phyloP scores from a whole-genome alignment of 441 rosid species.

The Pelargonium myrrhifolium region DNA sequence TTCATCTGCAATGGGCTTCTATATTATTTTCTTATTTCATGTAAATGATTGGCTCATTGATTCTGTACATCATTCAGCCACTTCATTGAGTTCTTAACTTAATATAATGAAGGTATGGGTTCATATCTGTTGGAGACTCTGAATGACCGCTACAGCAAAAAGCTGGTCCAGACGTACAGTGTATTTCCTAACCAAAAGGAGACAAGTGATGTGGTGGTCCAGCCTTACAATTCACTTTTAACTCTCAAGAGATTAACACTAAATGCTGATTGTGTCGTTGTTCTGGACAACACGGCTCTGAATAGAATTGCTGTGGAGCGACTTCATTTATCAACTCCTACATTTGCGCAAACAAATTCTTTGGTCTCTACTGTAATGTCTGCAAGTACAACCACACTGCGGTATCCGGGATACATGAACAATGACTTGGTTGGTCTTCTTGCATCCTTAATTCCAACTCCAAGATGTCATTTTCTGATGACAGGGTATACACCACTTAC shows the following conservation, averaged over 20 bases:
- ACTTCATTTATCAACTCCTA: constrained; percentile 75
- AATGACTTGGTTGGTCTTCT: constrained; percentile 98
- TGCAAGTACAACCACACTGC: constrained; percentile 92
- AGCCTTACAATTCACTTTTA: constrained; percentile 93
- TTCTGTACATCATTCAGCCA: no score
- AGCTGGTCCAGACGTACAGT: constrained; percentile 93
- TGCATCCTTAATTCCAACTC: constrained; percentile 93
- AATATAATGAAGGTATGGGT: constrained; percentile 73
- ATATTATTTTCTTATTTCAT: no score
- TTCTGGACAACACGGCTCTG: constrained; percentile 93
- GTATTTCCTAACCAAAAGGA: constrained; percentile 99
- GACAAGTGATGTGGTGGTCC: constrained; percentile 98
- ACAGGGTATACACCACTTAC: constrained; percentile 96
- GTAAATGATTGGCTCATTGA: no score
- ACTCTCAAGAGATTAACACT: constrained; percentile 91
- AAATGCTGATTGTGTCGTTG: constrained; percentile 98
- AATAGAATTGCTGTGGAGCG: constrained; percentile 97
- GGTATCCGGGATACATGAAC: constrained; percentile 98
- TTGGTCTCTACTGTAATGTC: constrained; percentile 97
- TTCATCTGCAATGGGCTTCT: no score
- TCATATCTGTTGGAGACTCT: constrained; percentile 88
- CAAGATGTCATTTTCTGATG: constrained; percentile 98
- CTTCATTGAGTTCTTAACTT: not conserved
- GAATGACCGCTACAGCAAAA: constrained; percentile 98
- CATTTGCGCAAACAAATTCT: constrained; percentile 88